Percentiles rank a stretch among this genome's conserved stretches.
Evolutionary conservation across 495 filamentous ascomycete genomes (phyloP).

Genomic region (Immersiella caudata): DNA sequence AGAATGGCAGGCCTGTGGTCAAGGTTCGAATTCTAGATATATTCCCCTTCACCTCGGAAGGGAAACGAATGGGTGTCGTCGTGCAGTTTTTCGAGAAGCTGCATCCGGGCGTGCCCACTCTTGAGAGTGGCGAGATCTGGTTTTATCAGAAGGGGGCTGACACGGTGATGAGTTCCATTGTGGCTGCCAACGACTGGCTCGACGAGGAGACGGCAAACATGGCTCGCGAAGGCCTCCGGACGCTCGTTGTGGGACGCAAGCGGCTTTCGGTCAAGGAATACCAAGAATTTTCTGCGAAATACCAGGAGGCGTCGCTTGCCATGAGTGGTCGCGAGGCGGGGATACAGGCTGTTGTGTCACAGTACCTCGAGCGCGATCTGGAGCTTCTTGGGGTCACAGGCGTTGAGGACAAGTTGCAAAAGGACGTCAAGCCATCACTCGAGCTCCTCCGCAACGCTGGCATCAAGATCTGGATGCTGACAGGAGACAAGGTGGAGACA

Average conservation of each 20-base stretch:
- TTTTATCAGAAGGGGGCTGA: constrained; percentile 99
- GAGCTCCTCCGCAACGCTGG: constrained; percentile 96
- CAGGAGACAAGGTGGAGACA: constrained; percentile 98
- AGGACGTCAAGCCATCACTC: constrained; percentile 90
- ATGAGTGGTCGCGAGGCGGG: constrained; percentile 76
- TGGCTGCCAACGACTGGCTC: constrained; percentile 95
- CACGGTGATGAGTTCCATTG: constrained; percentile 94
- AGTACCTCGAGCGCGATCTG: constrained; percentile 83
- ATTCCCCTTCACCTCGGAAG: constrained; percentile 96
- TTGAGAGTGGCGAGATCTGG: constrained; percentile 77
- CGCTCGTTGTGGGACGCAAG: constrained; percentile 89
- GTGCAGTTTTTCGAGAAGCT: constrained; percentile 72
- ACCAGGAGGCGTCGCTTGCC: constrained; percentile 77
- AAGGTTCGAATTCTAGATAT: constrained; percentile 90
- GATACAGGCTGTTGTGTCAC: constrained; percentile 76
- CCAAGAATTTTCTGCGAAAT: constrained; percentile 71
- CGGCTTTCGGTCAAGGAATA: constrained; percentile 76
- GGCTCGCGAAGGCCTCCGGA: constrained; percentile 94
- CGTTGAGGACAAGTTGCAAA: constrained; percentile 95
- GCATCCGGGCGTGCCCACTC: constrained; percentile 42
- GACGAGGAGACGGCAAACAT: constrained; percentile 99
- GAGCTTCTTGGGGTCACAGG: constrained; percentile 95
- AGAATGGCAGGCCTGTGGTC: constrained; percentile 74
- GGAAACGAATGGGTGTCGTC: constrained; percentile 98
- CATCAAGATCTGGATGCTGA: constrained; percentile 99